phyloP scores from a whole-genome alignment of 371 early-diverging fungal genomes.

The Rhizopus arrhizus region DNA sequence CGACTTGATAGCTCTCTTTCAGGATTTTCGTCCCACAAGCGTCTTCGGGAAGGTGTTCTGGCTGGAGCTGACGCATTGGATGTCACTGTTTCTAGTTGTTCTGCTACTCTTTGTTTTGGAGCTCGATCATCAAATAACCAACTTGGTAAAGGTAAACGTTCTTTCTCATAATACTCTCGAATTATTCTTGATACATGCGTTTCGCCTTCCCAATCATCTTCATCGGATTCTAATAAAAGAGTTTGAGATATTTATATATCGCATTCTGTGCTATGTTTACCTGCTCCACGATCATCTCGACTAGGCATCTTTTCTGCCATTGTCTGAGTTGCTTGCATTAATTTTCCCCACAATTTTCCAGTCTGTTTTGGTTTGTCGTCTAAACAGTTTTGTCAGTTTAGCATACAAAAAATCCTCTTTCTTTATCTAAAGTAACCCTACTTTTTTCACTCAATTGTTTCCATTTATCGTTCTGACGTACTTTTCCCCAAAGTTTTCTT shows the following conservation, averaged over 20 bases:
- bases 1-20: slow-evolving; percentile 28
- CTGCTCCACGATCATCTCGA: slow-evolving; percentile 44
- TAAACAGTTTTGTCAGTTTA: slow-evolving; percentile 11
- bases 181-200: slow-evolving; percentile 57
- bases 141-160: slow-evolving; percentile 33
- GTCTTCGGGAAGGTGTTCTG: slow-evolving; percentile 33
- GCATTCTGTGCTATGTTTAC: slow-evolving; percentile 9
- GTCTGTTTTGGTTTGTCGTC: slow-evolving; percentile 41
- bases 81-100: not conserved
- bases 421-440: slow-evolving; percentile 11
- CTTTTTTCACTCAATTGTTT: slow-evolving; percentile 46
- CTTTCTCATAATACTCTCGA: slow-evolving; percentile 54
- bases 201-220: slow-evolving; percentile 62
- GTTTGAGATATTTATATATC: not conserved
- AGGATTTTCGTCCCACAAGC: slow-evolving; percentile 37
- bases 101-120: not conserved
- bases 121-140: slow-evolving; percentile 35
- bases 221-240: slow-evolving; percentile 55
- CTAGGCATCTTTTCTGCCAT: slow-evolving; percentile 56
- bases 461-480: slow-evolving; percentile 54
- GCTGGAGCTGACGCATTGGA: slow-evolving; percentile 3
- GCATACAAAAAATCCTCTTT: not conserved
- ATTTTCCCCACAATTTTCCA: slow-evolving; percentile 57
- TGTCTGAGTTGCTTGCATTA: slow-evolving; percentile 60
- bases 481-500: slow-evolving; percentile 52